A percentile compares a stretch with the other conserved stretches of the same genome.
These are phyloP conservation scores for Auricularia cornea DNA, from an alignment of 768 basidiomycete species.

Conservation along the genomic window DNA sequence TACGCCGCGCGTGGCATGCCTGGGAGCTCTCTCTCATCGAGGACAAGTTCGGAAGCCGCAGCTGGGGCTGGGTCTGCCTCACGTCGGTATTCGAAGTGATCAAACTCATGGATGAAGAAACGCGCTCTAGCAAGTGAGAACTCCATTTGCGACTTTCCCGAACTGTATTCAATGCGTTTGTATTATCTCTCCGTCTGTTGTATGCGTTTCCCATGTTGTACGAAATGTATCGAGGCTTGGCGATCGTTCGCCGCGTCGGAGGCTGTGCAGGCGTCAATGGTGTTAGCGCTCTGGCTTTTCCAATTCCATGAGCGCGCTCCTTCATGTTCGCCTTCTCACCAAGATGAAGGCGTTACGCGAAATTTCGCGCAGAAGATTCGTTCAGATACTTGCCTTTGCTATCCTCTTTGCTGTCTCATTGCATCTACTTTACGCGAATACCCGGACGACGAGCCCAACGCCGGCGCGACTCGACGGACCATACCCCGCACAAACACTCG, in stretches of 20 bases:
- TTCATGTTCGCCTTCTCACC: background rate
- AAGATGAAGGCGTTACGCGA: background rate
- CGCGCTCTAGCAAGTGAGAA: too few relatives aligned
- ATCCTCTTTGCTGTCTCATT: background rate
- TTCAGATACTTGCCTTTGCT: background rate
- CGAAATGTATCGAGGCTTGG: background rate
- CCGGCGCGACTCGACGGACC: background rate
- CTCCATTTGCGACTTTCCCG: too few relatives aligned
- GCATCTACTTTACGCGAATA: background rate
- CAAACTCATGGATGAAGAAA: conserved; percentile 12
- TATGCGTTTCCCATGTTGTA: background rate
- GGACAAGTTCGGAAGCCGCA: conserved; percentile 44
- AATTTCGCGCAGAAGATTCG: background rate
- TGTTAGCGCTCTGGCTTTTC: background rate
- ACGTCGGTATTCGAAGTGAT: conserved; percentile 48
- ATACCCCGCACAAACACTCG: background rate
- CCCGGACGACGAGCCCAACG: background rate
- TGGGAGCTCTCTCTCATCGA: conserved; percentile 37
- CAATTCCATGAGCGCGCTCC: background rate
- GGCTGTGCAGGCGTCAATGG: background rate
- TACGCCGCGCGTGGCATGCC: conserved; percentile 47
- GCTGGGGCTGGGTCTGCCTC: conserved; percentile 55
- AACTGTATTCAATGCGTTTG: too few relatives aligned
- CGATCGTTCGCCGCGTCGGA: background rate
- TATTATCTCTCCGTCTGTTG: background rate